Evolutionary conservation across 2,329 filamentous ascomycete species (phyloP).

Genomic region (Diplodia intermedia): DNA sequence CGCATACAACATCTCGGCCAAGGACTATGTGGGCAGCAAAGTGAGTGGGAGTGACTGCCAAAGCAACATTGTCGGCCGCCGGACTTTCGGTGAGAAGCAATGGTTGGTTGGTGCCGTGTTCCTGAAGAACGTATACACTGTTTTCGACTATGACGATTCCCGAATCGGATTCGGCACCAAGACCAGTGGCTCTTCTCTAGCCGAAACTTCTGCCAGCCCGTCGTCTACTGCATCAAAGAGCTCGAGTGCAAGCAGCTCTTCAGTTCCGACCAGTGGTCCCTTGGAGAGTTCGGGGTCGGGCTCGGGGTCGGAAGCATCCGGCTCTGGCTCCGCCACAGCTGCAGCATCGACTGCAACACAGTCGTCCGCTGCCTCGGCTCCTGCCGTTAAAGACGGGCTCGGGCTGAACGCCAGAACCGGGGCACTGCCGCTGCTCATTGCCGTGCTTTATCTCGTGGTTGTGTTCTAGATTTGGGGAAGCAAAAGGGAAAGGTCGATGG

Average conservation of each 20-base stretch:
- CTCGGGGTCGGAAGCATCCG: not conserved
- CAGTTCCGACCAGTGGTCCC: not conserved
- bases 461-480: not conserved
- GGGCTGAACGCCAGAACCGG: not conserved
- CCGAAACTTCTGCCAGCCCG: conserved; percentile 21
- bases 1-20: conserved; percentile 69
- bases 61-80: conserved; percentile 77
- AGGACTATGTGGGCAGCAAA: conserved; percentile 71
- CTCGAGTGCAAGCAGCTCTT: conserved; percentile 3
- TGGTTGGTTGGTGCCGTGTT: conserved; percentile 90
- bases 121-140: conserved; percentile 85
- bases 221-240: conserved; percentile 3
- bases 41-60: conserved; percentile 53
- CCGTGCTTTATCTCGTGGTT: conserved; percentile 15
- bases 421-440: conserved; percentile 10
- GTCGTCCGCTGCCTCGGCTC: conserved; percentile 6
- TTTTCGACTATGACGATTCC: conserved; percentile 77
- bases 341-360: conserved; percentile 15
- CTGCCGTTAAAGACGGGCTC: not conserved
- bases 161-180: conserved; percentile 62
- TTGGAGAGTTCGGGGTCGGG: not conserved
- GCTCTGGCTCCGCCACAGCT: conserved; percentile 15
- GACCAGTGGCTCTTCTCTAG: conserved; percentile 21
- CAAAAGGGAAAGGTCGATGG: not conserved
- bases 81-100: conserved; percentile 65